These are phyloP conservation scores for Plasmodium ovale DNA, from an alignment of 169 alveolate species.

Conservation along the genomic window DNA sequence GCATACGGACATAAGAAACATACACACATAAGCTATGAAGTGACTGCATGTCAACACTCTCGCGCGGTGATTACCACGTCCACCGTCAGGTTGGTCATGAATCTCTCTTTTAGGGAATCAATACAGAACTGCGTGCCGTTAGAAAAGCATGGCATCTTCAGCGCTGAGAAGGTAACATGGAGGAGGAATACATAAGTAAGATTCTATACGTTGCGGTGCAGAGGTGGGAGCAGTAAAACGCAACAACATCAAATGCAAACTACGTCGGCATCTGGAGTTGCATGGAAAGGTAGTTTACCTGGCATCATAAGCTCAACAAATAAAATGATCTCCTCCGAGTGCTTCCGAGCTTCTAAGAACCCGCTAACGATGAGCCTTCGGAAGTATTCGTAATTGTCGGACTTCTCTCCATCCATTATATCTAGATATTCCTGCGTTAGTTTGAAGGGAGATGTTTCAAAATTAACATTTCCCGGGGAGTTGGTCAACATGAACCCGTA, in stretches of 20 bases:
- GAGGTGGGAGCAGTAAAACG: background rate
- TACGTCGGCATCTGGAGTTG: background rate
- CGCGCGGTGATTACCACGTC: constrained; percentile 79
- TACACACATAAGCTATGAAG: background rate
- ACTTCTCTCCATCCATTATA: constrained; percentile 94
- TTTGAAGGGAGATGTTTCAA: constrained; percentile 97
- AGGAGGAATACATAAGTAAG: background rate
- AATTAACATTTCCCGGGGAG: constrained; percentile 97
- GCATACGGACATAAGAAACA: background rate
- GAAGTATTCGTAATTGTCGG: constrained; percentile 93
- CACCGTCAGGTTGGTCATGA: constrained; percentile 88
- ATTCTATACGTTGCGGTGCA: background rate
- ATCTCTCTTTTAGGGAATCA: constrained; percentile 85
- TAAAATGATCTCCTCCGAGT: constrained; percentile 90
- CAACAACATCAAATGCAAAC: background rate
- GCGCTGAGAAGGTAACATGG: constrained; percentile 77
- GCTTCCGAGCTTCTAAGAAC: constrained; percentile 91
- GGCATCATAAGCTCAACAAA: constrained; percentile 93
- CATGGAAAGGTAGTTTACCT: constrained; percentile 47
- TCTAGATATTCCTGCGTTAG: constrained; percentile 96
- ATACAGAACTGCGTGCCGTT: constrained; percentile 87
- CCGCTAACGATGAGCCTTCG: constrained; percentile 89
- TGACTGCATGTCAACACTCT: background rate
- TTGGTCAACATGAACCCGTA: constrained; percentile 96
- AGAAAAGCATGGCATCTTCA: constrained; percentile 92